Percentiles rank a stretch among this genome's conserved stretches.
Conservation (phyloP, 2,329 filamentous ascomycete species). For the Dryadomyces sulphureus region DNA sequence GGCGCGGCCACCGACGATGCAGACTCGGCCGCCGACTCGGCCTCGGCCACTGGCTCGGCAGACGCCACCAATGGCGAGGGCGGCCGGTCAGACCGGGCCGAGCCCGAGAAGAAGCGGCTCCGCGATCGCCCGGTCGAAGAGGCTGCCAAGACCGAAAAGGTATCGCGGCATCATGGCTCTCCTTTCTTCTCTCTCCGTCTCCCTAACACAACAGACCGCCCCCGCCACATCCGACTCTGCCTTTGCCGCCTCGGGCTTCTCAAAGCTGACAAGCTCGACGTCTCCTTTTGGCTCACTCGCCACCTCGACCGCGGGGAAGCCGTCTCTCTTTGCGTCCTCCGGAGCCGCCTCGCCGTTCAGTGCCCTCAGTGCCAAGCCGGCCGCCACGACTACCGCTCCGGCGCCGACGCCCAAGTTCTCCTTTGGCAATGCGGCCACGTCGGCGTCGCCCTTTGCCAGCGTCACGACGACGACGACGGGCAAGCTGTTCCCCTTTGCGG, state of each 20-base stretch:
- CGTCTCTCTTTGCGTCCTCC: conserved; percentile 33
- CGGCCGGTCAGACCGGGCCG: conserved; percentile 36
- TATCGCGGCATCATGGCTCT: no score
- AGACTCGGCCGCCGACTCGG: not conserved
- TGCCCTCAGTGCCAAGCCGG: conserved; percentile 15
- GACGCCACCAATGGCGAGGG: not conserved
- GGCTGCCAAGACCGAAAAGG: conserved; percentile 13
- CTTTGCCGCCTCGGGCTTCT: conserved; percentile 55
- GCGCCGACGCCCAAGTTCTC: conserved; percentile 28
- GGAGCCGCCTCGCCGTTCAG: conserved; percentile 23
- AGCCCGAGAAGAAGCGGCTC: conserved; percentile 51
- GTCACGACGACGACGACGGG: conserved; percentile 1
- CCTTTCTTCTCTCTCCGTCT: conserved; percentile 1
- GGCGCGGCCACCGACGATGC: conserved; percentile 20
- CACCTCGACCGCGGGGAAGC: conserved; percentile 26
- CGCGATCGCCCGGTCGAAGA: conserved; percentile 32
- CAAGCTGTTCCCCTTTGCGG: conserved; percentile 2
- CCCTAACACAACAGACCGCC: conserved; percentile 3
- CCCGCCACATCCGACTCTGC: conserved; percentile 37
- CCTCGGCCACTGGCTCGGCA: not conserved
- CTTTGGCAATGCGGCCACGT: conserved; percentile 26
- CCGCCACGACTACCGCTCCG: conserved; percentile 15
- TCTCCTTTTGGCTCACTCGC: conserved; percentile 50
- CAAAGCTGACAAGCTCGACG: conserved; percentile 45
- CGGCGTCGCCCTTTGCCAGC: conserved; percentile 31